phyloP scores from a whole-genome alignment of 495 filamentous ascomycete genomes.

The Aspergillus bridgeri region DNA sequence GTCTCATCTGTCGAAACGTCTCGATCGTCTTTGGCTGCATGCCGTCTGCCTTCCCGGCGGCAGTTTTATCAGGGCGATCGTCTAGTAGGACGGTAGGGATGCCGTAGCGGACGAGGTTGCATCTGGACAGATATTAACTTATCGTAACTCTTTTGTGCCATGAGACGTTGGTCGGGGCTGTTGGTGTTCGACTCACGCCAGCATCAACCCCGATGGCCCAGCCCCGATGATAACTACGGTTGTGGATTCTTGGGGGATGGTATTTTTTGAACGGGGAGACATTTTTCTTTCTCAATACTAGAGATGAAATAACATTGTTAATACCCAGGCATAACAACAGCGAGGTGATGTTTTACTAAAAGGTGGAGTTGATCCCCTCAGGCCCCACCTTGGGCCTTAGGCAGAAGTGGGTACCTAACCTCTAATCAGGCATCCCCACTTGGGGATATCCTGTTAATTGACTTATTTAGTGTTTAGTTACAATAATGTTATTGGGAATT shows the following conservation, averaged over 20 bases:
- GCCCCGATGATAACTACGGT: constrained; percentile 68
- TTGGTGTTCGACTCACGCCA: constrained; percentile 53
- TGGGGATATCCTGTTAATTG: too few species aligned
- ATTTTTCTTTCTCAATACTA: background rate
- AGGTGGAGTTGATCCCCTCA: too few species aligned
- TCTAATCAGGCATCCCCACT: too few species aligned
- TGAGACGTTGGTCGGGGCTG: background rate
- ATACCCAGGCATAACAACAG: too few species aligned
- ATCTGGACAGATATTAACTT: constrained; percentile 46
- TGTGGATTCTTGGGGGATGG: constrained; percentile 23
- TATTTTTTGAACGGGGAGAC: constrained; percentile 27
- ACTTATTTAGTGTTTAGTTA: too few species aligned
- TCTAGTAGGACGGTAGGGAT: constrained; percentile 69
- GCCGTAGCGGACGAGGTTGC: constrained; percentile 63
- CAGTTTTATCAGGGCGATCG: constrained; percentile 63
- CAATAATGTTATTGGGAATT: too few species aligned
- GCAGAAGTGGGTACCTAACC: too few species aligned
- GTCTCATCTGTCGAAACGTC: constrained; percentile 64
- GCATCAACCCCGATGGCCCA: constrained; percentile 67
- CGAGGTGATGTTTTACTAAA: too few species aligned
- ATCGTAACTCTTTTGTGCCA: too few species aligned
- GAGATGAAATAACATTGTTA: too few species aligned
- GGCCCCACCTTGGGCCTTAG: too few species aligned
- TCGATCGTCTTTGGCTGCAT: constrained; percentile 77
- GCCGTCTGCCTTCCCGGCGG: constrained; percentile 73